These are phyloP conservation scores for Botrytis elliptica DNA, from an alignment of 2,329 filamentous ascomycete genomes.

Conservation along the genomic window DNA sequence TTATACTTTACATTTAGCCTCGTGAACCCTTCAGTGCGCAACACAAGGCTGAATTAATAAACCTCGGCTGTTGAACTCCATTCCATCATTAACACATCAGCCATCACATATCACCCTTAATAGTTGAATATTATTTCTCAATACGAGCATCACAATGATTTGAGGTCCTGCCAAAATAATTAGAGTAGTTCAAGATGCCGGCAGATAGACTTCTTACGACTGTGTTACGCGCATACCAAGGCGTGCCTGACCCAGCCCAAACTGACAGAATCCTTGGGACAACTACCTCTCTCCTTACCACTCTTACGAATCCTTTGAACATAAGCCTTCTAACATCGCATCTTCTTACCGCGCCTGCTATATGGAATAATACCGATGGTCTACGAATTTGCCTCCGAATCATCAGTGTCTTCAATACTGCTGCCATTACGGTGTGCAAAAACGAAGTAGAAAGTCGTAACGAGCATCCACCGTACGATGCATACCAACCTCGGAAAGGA, in stretches of 20 bases:
- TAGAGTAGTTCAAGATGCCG: conserved; percentile 28
- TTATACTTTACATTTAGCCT: neutral
- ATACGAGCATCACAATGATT: neutral
- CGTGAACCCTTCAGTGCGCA: neutral
- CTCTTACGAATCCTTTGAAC: conserved; percentile 58
- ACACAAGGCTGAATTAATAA: conserved; percentile 6
- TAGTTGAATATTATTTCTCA: neutral
- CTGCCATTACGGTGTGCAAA: conserved; percentile 41
- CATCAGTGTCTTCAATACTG: conserved; percentile 57
- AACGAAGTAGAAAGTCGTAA: conserved; percentile 38
- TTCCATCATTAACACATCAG: conserved; percentile 6
- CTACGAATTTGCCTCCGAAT: conserved; percentile 52
- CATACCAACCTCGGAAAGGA: conserved; percentile 43
- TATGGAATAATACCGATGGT: conserved; percentile 53
- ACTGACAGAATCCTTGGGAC: conserved; percentile 45
- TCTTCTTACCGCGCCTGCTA: conserved; percentile 56
- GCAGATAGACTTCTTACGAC: conserved; percentile 38
- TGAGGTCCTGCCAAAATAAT: neutral
- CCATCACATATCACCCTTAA: neutral
- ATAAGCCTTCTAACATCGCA: conserved; percentile 57
- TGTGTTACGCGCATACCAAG: conserved; percentile 39
- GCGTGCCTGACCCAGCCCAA: conserved; percentile 30
- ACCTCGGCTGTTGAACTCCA: conserved; percentile 6
- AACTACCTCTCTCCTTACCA: conserved; percentile 55
- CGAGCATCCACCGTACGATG: conserved; percentile 36